Evolutionary conservation across 1,284 basidiomycete species (phyloP).

Genomic region (Cutaneotrichosporon dermatis): DNA sequence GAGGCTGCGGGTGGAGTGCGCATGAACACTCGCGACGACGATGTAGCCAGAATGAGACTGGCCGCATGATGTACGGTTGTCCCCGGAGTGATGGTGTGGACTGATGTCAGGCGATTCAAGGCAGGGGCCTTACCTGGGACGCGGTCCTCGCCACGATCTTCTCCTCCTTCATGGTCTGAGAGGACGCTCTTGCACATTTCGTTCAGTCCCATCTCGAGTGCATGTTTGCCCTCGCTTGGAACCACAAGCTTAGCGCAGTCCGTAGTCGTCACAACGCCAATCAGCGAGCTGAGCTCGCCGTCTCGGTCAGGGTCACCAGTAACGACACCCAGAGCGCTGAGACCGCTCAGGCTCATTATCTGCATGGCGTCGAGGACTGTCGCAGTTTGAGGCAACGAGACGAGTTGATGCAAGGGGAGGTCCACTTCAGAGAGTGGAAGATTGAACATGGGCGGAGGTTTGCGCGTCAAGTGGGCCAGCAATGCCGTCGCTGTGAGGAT

Average conservation of each 20-base stretch:
- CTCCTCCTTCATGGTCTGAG: slow-evolving; percentile 23
- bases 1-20: slow-evolving; percentile 19
- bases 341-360: slow-evolving; percentile 33
- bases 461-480: slow-evolving; percentile 27
- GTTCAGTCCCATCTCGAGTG: slow-evolving; percentile 31
- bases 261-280: slow-evolving; percentile 29
- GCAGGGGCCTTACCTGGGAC: slow-evolving; percentile 28
- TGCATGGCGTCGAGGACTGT: slow-evolving; percentile 43
- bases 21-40: slow-evolving; percentile 36
- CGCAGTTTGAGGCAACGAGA: slow-evolving; percentile 29
- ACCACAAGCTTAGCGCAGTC: slow-evolving; percentile 36
- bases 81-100: slow-evolving; percentile 32
- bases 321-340: slow-evolving; percentile 33
- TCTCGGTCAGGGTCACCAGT: slow-evolving; percentile 17
- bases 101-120: slow-evolving; percentile 19
- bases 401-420: slow-evolving; percentile 30
- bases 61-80: slow-evolving; percentile 33
- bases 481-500: slow-evolving; percentile 28
- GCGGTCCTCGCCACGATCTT: slow-evolving; percentile 34
- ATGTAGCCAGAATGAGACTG: slow-evolving; percentile 37
- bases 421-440: slow-evolving; percentile 20
- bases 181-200: slow-evolving; percentile 33
- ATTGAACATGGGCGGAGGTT: slow-evolving; percentile 25
- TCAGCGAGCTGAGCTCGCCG: slow-evolving; percentile 14
- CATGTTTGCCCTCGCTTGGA: slow-evolving; percentile 35